A percentile compares a stretch with the other conserved stretches of the same genome.
Conservation (phyloP, 306 rosid species). For the Acacia confusa region DNA sequence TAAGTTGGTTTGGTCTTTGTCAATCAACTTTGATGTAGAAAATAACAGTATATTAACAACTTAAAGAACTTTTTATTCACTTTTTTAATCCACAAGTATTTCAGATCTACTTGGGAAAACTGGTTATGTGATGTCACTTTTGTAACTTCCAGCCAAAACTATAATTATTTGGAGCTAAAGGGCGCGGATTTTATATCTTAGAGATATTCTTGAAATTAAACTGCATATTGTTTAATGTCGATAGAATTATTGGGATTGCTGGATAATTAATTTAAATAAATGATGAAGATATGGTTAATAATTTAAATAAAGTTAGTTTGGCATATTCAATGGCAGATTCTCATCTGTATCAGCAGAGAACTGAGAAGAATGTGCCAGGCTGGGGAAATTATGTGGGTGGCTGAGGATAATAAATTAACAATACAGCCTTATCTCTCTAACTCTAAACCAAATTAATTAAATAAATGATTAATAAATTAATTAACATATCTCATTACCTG, state of each 20-base stretch:
- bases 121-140: not conserved
- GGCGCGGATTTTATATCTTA: not conserved
- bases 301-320: not conserved
- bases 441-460: conserved; percentile 15
- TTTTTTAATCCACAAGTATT: not conserved
- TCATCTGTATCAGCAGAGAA: not conserved
- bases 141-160: not conserved
- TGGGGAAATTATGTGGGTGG: not conserved
- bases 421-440: not conserved
- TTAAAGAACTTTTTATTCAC: too few species aligned
- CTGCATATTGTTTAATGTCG: not conserved
- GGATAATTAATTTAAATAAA: not conserved
- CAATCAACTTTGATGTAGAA: too few species aligned
- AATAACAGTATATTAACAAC: too few species aligned
- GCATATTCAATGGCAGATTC: conserved; percentile 9
- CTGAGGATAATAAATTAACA: not conserved
- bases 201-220: not conserved
- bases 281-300: not conserved
- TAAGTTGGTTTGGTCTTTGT: too few species aligned
- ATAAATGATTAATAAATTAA: not conserved
- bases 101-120: not conserved
- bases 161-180: not conserved
- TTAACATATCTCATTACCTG: conserved; percentile 19
- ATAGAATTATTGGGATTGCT: not conserved
- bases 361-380: not conserved